A percentile compares a stretch with the other conserved stretches of the same genome.
Evolutionary conservation across 2,329 filamentous ascomycete species (phyloP).

Genomic region (Macroventuria anomochaeta): DNA sequence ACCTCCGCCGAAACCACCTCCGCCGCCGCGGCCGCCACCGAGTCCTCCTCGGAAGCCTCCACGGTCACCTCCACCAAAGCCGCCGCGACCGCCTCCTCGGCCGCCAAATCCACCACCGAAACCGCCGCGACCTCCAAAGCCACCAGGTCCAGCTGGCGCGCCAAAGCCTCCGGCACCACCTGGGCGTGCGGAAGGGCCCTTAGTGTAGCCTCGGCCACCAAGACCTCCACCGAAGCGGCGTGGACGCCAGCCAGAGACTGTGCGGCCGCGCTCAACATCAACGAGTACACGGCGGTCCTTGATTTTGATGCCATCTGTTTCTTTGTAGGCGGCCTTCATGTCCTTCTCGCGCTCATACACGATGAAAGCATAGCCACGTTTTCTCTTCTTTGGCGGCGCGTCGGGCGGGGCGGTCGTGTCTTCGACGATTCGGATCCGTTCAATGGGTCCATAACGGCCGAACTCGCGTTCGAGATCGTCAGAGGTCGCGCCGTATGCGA

Average conservation of each 20-base stretch:
- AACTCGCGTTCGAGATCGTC: slow-evolving; percentile 94
- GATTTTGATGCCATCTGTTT: slow-evolving; percentile 87
- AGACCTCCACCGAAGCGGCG: slow-evolving; percentile 89
- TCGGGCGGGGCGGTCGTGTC: slow-evolving; percentile 75
- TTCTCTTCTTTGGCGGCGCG: slow-evolving; percentile 65
- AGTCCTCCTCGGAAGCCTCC: slow-evolving; percentile 59
- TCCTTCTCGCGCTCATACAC: slow-evolving; percentile 97
- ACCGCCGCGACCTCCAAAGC: slow-evolving; percentile 59
- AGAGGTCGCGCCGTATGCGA: slow-evolving; percentile 88
- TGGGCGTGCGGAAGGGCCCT: slow-evolving; percentile 74
- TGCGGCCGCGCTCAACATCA: slow-evolving; percentile 94
- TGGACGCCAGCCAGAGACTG: slow-evolving; percentile 91
- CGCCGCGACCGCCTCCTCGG: slow-evolving; percentile 59
- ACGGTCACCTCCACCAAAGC: slow-evolving; percentile 48
- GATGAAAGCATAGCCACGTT: slow-evolving; percentile 93
- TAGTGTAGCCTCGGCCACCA: slow-evolving; percentile 91
- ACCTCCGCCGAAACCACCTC: slow-evolving; percentile 46
- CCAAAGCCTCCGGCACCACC: slow-evolving; percentile 66
- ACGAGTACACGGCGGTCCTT: slow-evolving; percentile 91
- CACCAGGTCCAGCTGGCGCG: slow-evolving; percentile 61
- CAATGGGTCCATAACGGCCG: slow-evolving; percentile 89
- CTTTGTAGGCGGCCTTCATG: slow-evolving; percentile 97
- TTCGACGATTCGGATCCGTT: slow-evolving; percentile 87
- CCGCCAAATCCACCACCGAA: slow-evolving; percentile 54
- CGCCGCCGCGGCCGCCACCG: slow-evolving; percentile 47